phyloP scores from a whole-genome alignment of 129 eudicot species.

The Centella asiatica region DNA sequence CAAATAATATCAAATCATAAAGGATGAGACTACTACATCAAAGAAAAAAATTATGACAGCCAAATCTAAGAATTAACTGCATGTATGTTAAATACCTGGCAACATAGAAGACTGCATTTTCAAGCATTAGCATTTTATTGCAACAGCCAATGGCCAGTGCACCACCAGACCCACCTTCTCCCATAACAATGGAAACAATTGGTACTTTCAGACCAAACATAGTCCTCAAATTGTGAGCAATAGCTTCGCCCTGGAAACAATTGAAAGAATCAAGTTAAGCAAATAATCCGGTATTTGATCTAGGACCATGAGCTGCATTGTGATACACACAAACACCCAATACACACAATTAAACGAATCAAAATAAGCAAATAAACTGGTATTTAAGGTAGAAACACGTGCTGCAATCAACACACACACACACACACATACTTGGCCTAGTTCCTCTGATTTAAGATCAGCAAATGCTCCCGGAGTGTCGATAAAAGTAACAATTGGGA shows the following conservation, averaged over 20 bases:
- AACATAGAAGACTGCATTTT: constrained; percentile 78
- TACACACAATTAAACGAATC: constrained; percentile 5
- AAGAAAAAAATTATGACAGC: neutral
- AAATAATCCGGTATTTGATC: neutral
- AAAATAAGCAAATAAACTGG: constrained; percentile 1
- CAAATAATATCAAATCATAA: neutral
- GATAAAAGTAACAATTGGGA: constrained; percentile 80
- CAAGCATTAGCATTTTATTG: constrained; percentile 70
- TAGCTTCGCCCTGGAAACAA: constrained; percentile 75
- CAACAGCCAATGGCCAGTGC: constrained; percentile 84
- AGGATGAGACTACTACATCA: neutral
- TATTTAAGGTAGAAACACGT: neutral
- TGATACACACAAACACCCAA: no score
- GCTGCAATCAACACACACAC: neutral
- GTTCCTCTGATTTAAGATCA: constrained; percentile 72
- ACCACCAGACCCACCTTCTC: constrained; percentile 96
- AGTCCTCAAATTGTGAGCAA: constrained; percentile 68
- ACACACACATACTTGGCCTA: constrained; percentile 67
- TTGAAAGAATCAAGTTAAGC: constrained; percentile 6
- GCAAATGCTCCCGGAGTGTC: constrained; percentile 99
- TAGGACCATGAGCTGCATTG: no score
- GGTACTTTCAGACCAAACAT: constrained; percentile 90
- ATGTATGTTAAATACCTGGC: constrained; percentile 54
- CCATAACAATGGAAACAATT: constrained; percentile 71
- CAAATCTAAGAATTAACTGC: neutral